Percentiles rank a stretch among this genome's conserved stretches.
Evolutionary conservation across 352 stramenopile species (phyloP).

Genomic region (Globisporangium perplexum): DNA sequence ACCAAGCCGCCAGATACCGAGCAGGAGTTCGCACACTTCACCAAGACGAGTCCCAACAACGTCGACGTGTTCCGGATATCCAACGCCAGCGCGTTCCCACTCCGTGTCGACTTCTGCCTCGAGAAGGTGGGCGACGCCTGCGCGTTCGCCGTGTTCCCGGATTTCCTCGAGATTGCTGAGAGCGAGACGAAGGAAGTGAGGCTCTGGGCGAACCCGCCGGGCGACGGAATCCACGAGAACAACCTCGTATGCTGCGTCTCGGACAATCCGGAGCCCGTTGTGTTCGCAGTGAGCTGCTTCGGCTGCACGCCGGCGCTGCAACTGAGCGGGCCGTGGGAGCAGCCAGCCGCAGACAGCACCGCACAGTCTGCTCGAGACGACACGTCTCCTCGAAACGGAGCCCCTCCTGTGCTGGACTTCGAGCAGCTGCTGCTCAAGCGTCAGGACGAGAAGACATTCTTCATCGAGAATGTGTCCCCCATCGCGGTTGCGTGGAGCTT

Average conservation of each 20-base stretch:
- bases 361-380: background rate
- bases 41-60: slow-evolving; percentile 63
- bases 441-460: slow-evolving; percentile 85
- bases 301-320: slow-evolving; percentile 77
- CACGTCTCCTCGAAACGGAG: background rate
- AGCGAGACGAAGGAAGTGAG: slow-evolving; percentile 89
- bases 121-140: slow-evolving; percentile 15
- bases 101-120: slow-evolving; percentile 61
- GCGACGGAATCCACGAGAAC: slow-evolving; percentile 61
- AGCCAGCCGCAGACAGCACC: slow-evolving; percentile 38
- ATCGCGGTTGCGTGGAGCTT: slow-evolving; percentile 78
- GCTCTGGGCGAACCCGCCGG: slow-evolving; percentile 87
- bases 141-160: slow-evolving; percentile 75
- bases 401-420: slow-evolving; percentile 76
- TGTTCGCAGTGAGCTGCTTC: slow-evolving; percentile 83
- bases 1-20: slow-evolving; percentile 28
- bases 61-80: slow-evolving; percentile 90
- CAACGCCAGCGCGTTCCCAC: slow-evolving; percentile 78
- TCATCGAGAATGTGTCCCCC: slow-evolving; percentile 76
- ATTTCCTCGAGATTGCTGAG: slow-evolving; percentile 65
- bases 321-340: slow-evolving; percentile 84
- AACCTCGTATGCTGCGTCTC: slow-evolving; percentile 84
- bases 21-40: slow-evolving; percentile 38
- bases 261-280: slow-evolving; percentile 89
- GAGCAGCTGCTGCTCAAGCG: slow-evolving; percentile 88